Percentiles rank a stretch among this genome's conserved stretches.
phyloP scores from a whole-genome alignment of 129 eudicot genomes.

The Flaveria bidentis region DNA sequence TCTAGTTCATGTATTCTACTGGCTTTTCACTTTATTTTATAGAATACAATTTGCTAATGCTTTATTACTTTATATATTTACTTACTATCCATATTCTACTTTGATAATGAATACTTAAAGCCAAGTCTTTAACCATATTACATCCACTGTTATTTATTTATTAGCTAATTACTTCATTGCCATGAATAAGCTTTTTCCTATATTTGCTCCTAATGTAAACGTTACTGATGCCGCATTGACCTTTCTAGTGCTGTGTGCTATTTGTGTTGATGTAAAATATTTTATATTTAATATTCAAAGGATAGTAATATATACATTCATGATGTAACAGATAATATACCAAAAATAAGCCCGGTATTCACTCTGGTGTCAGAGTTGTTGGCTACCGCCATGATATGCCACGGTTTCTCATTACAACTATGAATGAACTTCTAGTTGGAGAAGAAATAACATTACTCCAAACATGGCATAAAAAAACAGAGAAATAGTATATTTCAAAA shows the following conservation, averaged over 20 bases:
- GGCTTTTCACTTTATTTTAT: not conserved
- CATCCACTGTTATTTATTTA: not conserved
- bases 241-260: not conserved
- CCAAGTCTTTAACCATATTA: not conserved
- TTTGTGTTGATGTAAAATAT: not conserved
- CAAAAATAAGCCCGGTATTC: not conserved
- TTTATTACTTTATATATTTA: not conserved
- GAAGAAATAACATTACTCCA: too few relatives aligned
- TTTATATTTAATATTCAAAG: not conserved
- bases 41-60: not conserved
- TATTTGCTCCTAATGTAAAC: not conserved
- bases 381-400: not conserved
- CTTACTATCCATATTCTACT: not conserved
- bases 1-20: not conserved
- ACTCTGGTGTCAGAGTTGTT: not conserved
- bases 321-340: too few relatives aligned
- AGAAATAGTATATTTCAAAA: too few relatives aligned
- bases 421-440: too few relatives aligned
- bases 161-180: constrained; percentile 16
- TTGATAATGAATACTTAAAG: not conserved
- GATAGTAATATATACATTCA: not conserved
- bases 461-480: too few relatives aligned
- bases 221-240: constrained; percentile 3
- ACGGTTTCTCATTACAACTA: not conserved
- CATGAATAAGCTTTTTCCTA: not conserved